phyloP scores from a whole-genome alignment of 148 eudicot species.

The Euryodendron excelsum region DNA sequence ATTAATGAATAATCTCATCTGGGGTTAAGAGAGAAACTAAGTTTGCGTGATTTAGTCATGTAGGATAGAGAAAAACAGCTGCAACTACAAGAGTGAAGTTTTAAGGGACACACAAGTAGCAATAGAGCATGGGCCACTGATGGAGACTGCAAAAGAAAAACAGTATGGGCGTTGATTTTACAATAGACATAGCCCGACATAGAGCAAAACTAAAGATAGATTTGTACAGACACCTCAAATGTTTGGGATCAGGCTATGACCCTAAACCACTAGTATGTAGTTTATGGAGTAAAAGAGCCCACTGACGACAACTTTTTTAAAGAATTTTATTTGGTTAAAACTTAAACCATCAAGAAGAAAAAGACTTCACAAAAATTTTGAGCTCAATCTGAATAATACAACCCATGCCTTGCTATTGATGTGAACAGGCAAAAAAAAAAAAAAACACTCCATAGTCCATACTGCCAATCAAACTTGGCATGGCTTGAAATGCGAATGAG shows the following conservation, averaged over 20 bases:
- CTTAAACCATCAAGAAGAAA: too few species aligned
- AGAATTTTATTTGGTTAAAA: too few species aligned
- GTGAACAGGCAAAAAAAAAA: not conserved
- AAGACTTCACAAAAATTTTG: not conserved
- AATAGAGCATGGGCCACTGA: not conserved
- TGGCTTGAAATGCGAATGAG: not conserved
- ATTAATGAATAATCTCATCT: not conserved
- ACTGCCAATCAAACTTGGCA: not conserved
- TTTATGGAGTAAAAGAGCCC: not conserved
- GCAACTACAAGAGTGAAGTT: not conserved
- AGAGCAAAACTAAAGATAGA: not conserved
- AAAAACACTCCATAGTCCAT: not conserved
- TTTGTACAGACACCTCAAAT: not conserved
- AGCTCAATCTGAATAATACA: not conserved
- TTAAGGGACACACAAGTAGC: not conserved
- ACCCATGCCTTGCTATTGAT: not conserved
- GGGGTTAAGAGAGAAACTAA: too few species aligned
- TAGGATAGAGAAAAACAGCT: not conserved
- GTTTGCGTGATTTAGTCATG: too few species aligned
- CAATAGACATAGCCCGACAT: not conserved
- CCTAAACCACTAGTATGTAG: not conserved
- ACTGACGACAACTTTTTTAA: too few species aligned
- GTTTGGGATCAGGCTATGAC: not conserved
- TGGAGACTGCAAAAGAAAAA: not conserved
- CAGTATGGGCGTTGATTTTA: not conserved